A percentile compares a stretch with the other conserved stretches of the same genome.
phyloP scores from a whole-genome alignment of 2,329 filamentous ascomycete species.

The Penicillium sp. region DNA sequence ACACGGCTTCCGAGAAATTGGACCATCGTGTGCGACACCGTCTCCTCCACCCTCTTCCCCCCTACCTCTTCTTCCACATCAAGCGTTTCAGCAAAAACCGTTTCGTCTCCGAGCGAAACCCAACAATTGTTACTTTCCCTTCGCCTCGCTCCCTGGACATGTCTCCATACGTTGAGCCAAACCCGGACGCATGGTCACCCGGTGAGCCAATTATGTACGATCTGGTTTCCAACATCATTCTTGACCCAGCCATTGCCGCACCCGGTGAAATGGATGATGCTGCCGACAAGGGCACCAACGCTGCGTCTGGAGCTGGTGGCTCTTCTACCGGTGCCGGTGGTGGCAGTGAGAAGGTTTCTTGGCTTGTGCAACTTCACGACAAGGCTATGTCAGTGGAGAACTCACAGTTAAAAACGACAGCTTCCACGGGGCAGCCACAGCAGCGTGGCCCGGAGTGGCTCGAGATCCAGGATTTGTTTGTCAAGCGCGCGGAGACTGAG shows the following conservation, averaged over 20 bases:
- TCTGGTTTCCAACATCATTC: slow-evolving; percentile 86
- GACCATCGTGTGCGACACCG: slow-evolving; percentile 87
- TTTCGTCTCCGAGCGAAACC: slow-evolving; percentile 93
- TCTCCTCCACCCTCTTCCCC: slow-evolving; percentile 84
- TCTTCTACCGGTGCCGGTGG: slow-evolving; percentile 70
- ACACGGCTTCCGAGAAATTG: slow-evolving; percentile 82
- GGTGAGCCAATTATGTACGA: slow-evolving; percentile 92
- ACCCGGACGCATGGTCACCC: slow-evolving; percentile 67
- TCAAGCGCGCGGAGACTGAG: slow-evolving; percentile 86
- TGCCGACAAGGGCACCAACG: slow-evolving; percentile 39
- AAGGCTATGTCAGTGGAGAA: slow-evolving; percentile 58
- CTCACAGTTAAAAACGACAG: slow-evolving; percentile 27
- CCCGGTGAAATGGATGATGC: slow-evolving; percentile 61
- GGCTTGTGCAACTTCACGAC: slow-evolving; percentile 88
- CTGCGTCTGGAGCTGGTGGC: slow-evolving; percentile 37
- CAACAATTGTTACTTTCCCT: slow-evolving; percentile 96
- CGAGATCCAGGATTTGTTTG: slow-evolving; percentile 89
- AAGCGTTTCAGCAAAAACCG: slow-evolving; percentile 98
- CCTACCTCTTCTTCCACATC: slow-evolving; percentile 89
- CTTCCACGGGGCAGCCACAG: slow-evolving; percentile 33
- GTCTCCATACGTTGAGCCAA: slow-evolving; percentile 87
- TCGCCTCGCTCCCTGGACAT: slow-evolving; percentile 81
- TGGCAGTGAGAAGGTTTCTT: slow-evolving; percentile 87
- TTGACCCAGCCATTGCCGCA: slow-evolving; percentile 57
- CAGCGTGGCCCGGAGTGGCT: slow-evolving; percentile 76